A percentile compares a stretch with the other conserved stretches of the same genome.
Evolutionary conservation across 768 basidiomycete species (phyloP).

Genomic region (Hortiboletus flavorubellus): DNA sequence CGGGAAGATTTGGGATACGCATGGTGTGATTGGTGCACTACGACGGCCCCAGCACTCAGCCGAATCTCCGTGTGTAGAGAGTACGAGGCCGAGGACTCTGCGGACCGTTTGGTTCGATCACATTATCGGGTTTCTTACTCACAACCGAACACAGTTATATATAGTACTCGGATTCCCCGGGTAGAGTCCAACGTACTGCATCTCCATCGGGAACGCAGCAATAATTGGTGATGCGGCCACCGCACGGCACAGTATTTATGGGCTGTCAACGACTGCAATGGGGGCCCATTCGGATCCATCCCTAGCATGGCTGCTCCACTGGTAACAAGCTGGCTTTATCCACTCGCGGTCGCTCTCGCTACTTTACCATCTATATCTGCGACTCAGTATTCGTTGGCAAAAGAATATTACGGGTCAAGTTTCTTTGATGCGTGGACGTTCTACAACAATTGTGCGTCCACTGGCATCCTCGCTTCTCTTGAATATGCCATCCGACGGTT

Average conservation of each 20-base stretch:
- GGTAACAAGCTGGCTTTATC: conserved; percentile 1
- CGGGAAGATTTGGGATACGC: too few species aligned
- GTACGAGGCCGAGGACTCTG: background rate
- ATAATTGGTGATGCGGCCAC: background rate
- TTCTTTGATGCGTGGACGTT: conserved; percentile 73
- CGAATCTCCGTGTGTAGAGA: too few species aligned
- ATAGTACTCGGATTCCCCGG: background rate
- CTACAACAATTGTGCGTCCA: conserved; percentile 49
- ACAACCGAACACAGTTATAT: background rate
- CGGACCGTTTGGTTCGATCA: background rate
- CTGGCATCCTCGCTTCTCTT: background rate
- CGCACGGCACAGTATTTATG: conserved; percentile 9
- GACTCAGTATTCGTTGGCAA: conserved; percentile 48
- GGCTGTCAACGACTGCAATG: background rate
- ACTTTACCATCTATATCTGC: conserved; percentile 17
- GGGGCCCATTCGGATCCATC: background rate
- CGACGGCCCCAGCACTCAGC: background rate
- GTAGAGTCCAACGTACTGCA: background rate
- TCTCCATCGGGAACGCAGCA: conserved; percentile 1
- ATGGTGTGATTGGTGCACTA: background rate
- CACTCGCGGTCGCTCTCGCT: conserved; percentile 7
- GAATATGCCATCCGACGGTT: background rate
- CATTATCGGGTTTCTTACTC: background rate
- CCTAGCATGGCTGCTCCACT: conserved; percentile 6
- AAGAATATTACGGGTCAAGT: conserved; percentile 53